Evolutionary conservation across 139 green algal genomes (phyloP).

Genomic region (Chlamydomonas schloesseri): DNA sequence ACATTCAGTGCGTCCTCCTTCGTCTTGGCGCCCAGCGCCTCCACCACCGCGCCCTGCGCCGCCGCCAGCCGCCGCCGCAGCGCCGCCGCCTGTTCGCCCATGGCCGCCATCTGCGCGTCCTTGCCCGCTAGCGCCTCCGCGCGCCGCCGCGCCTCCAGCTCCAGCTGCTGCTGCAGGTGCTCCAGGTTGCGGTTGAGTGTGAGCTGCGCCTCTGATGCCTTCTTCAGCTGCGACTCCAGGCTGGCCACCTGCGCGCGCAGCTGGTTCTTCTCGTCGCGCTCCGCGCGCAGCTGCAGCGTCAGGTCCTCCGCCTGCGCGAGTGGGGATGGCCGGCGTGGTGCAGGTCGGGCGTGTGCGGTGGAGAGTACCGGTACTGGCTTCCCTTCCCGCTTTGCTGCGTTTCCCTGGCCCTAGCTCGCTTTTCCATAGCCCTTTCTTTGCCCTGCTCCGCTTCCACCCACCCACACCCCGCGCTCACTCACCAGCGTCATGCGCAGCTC

Average conservation of each 20-base stretch:
- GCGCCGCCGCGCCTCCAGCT: slow-evolving; percentile 2
- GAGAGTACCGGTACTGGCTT: too few species aligned
- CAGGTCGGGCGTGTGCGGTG: too few species aligned
- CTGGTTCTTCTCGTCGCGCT: slow-evolving; percentile 44
- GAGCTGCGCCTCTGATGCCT: not conserved
- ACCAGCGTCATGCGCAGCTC: slow-evolving; percentile 49
- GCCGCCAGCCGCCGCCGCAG: slow-evolving; percentile 42
- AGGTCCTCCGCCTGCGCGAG: slow-evolving; percentile 48
- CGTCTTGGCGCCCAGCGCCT: slow-evolving; percentile 44
- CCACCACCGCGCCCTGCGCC: slow-evolving; percentile 15
- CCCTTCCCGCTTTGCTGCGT: too few species aligned
- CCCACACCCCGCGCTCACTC: not conserved
- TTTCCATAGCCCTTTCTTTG: too few species aligned
- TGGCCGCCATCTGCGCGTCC: slow-evolving; percentile 9
- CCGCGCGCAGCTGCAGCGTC: slow-evolving; percentile 24
- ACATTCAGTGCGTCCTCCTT: slow-evolving; percentile 47
- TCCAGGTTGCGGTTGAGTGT: slow-evolving; percentile 14
- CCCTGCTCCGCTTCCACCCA: too few species aligned
- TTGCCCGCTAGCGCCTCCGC: slow-evolving; percentile 9
- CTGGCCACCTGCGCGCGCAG: slow-evolving; percentile 6
- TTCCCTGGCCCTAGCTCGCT: too few species aligned
- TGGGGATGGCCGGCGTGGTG: too few species aligned
- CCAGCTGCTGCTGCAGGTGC: slow-evolving; percentile 17
- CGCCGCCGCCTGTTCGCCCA: slow-evolving; percentile 26
- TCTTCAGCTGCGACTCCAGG: slow-evolving; percentile 35